A percentile compares a stretch with the other conserved stretches of the same genome.
These are phyloP conservation scores for Mixia osmundae DNA, from an alignment of 1,284 basidiomycete genomes.

Conservation along the genomic window DNA sequence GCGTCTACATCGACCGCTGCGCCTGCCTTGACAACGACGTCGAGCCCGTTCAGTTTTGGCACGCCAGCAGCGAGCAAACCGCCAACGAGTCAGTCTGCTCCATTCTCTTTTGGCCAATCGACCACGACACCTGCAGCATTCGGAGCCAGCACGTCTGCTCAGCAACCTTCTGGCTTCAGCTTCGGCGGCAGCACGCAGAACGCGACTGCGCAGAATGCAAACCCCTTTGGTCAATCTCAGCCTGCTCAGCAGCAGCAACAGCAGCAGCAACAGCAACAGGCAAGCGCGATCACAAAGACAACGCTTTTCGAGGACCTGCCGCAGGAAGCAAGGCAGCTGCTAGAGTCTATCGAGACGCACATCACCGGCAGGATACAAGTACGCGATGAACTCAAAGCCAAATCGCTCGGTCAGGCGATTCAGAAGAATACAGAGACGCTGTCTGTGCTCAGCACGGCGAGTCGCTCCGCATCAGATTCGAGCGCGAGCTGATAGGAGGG, in stretches of 20 bases:
- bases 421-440: conserved; percentile 43
- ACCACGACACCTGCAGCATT: background rate
- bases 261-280: conserved; percentile 11
- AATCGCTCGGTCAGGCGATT: conserved; percentile 47
- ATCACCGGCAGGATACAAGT: conserved; percentile 54
- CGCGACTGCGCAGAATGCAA: background rate
- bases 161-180: background rate
- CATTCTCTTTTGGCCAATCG: background rate
- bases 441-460: conserved; percentile 34
- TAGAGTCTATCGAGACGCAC: conserved; percentile 48
- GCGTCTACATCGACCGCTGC: too few species aligned
- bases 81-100: background rate
- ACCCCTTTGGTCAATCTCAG: conserved; percentile 1
- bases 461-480: background rate
- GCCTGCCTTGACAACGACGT: too few species aligned
- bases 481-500: background rate
- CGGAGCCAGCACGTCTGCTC: background rate
- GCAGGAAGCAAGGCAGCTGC: conserved; percentile 36
- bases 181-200: background rate
- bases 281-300: conserved; percentile 32
- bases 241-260: conserved; percentile 10
- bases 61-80: conserved; percentile 2
- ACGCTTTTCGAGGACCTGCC: conserved; percentile 66
- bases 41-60: conserved; percentile 9
- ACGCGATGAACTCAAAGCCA: conserved; percentile 45